phyloP scores from a whole-genome alignment of 2,329 filamentous ascomycete genomes.

The Verticillium nonalfalfae region DNA sequence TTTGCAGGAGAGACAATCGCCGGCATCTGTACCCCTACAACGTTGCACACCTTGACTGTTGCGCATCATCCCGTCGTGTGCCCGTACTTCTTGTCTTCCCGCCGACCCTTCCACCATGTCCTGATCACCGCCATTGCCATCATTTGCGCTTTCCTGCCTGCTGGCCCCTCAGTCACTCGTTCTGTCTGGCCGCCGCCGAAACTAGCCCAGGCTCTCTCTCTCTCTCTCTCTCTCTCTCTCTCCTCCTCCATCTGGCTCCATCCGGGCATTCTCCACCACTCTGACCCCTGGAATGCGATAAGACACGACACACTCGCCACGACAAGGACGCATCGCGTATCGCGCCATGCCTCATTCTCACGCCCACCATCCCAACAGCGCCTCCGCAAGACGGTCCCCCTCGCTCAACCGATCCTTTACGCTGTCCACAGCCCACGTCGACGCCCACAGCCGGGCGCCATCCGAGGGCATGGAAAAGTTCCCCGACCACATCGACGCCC shows the following conservation, averaged over 20 bases:
- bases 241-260: neutral
- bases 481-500: slow-evolving; percentile 44
- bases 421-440: slow-evolving; percentile 14
- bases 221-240: no score
- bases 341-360: slow-evolving; percentile 33
- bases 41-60: neutral
- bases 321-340: neutral
- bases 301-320: neutral
- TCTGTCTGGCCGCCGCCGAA: neutral
- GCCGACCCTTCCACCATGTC: slow-evolving; percentile 6
- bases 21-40: neutral
- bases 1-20: neutral
- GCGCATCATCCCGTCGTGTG: neutral
- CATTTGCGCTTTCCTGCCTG: slow-evolving; percentile 1
- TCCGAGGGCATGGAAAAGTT: slow-evolving; percentile 45
- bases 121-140: slow-evolving; percentile 3
- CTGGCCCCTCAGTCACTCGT: slow-evolving; percentile 9
- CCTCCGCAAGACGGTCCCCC: slow-evolving; percentile 21
- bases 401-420: slow-evolving; percentile 23
- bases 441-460: neutral
- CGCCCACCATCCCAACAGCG: slow-evolving; percentile 9
- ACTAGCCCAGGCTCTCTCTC: neutral
- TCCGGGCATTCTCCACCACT: neutral
- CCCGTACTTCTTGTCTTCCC: neutral
- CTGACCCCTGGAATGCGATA: neutral